Conservation (phyloP, 306 rosid genomes). For the Styphnolobium japonicum region DNA sequence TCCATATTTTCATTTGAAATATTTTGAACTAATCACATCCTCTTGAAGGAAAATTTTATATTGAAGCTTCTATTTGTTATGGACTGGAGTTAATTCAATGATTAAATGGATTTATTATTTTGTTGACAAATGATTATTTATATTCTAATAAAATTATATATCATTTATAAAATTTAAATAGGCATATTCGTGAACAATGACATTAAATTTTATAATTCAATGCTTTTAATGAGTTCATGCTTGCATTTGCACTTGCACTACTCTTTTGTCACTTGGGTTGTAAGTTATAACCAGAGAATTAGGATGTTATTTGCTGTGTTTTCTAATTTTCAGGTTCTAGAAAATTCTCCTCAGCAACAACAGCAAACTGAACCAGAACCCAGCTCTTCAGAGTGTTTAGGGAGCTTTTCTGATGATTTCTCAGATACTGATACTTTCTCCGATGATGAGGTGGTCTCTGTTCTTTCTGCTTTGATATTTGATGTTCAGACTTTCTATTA, state of each 20-base stretch:
- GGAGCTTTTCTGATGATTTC: constrained; percentile 44
- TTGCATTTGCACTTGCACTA: too few relatives aligned
- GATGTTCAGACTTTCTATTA: neutral
- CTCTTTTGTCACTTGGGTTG: too few relatives aligned
- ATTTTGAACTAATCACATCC: neutral
- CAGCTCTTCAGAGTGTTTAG: constrained; percentile 39
- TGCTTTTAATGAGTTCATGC: too few relatives aligned
- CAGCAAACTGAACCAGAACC: constrained; percentile 37
- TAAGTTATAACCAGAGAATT: too few relatives aligned
- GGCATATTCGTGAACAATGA: too few relatives aligned
- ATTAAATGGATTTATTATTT: too few relatives aligned
- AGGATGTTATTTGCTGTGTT: too few relatives aligned
- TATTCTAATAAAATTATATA: too few relatives aligned
- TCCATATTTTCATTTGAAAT: neutral
- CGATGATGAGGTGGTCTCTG: constrained; percentile 44
- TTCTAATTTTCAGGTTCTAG: constrained; percentile 44
- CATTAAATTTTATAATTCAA: too few relatives aligned
- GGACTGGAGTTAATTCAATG: neutral
- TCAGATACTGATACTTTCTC: constrained; percentile 49
- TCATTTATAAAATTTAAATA: too few relatives aligned
- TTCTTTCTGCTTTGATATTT: neutral
- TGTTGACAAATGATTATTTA: too few relatives aligned
- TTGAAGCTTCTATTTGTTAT: neutral
- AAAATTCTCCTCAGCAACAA: constrained; percentile 39
- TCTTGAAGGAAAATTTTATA: neutral